These are phyloP conservation scores for Kodamaea kakaduensis DNA, from an alignment of 805 yeast species.

Conservation along the genomic window DNA sequence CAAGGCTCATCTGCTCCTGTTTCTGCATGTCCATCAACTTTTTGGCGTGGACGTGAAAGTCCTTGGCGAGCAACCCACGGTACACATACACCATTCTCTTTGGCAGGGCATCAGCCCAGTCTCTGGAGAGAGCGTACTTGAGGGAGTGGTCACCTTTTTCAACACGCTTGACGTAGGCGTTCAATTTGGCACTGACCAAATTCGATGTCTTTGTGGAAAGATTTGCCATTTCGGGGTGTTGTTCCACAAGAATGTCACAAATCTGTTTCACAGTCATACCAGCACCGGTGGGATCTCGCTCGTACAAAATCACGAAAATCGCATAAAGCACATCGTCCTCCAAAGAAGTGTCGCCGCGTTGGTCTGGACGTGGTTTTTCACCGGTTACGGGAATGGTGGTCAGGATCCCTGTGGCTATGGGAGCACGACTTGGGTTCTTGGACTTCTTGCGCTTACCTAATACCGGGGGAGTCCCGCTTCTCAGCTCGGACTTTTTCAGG, in stretches of 20 bases:
- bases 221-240: constrained; percentile 82
- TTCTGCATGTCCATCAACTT: constrained; percentile 56
- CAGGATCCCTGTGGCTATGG: constrained; percentile 68
- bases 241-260: constrained; percentile 68
- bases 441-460: constrained; percentile 25
- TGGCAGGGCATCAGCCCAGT: constrained; percentile 90
- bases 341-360: constrained; percentile 52
- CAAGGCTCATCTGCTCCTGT: constrained; percentile 13
- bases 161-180: constrained; percentile 80
- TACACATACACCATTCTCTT: constrained; percentile 86
- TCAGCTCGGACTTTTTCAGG: constrained; percentile 11
- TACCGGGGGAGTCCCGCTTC: constrained; percentile 30
- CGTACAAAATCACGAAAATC: constrained; percentile 67
- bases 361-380: constrained; percentile 62
- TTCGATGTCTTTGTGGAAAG: constrained; percentile 77
- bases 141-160: constrained; percentile 77
- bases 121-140: constrained; percentile 73
- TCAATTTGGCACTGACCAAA: constrained; percentile 74
- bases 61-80: constrained; percentile 72
- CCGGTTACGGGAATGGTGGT: constrained; percentile 81
- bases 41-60: constrained; percentile 68
- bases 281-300: constrained; percentile 59
- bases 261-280: constrained; percentile 92
- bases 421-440: constrained; percentile 41
- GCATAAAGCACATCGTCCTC: constrained; percentile 77